Evolutionary conservation across 768 basidiomycete genomes (phyloP), one percentile per base, ranked within the genome.

Genomic region (Mrakia blollopis): DNA sequence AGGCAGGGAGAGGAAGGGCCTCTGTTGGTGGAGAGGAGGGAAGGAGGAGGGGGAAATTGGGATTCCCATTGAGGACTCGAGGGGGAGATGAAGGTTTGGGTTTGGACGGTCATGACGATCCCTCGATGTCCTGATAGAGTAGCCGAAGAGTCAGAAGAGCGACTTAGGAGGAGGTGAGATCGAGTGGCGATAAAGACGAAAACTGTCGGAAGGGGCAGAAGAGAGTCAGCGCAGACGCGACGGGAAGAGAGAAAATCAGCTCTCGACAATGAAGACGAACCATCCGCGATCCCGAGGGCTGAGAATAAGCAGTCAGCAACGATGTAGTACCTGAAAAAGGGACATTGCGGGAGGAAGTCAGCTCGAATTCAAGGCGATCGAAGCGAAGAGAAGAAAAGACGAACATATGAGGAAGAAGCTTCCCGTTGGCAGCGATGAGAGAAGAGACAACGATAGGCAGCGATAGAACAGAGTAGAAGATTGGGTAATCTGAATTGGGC

Each of bases 161-260:
- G 39, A 23, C 21, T 18, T 35, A 25, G 16, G 37, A 68, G 65
- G 39, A 68, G 65, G 3, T 68, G 65, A 6, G 8, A 39, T 0
- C 65, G 65, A 37, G 65, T 68, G 14, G 65, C 32, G 37, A 68
- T 11, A 39, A 68, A 68, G 35, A 68, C 44, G 65, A 68, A 21
- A 7, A 68, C 65, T 68, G 65, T 18, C 2, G 23, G 21, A 21
- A 5, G 62, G 21, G 21, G 39, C 5, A 7, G 30, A 35, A 16
- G 14, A 14, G 32, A 35, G n/a, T 63, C 35, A 63, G 62, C 30
- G 10, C 23, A 35, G 25, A 21, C n/a, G 18, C 30, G 30, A 7
- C 10, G 35, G 7, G 35, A 37, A 25, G 9, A 21, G 37, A 7
- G 39, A 28, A 2, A 11, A 14, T 7, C 28, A 30, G 14, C 7